A percentile compares a stretch with the other conserved stretches of the same genome.
Evolutionary conservation across 192 early-diverging fungal species (phyloP).

Genomic region (Thoreauomyces humboldtii): DNA sequence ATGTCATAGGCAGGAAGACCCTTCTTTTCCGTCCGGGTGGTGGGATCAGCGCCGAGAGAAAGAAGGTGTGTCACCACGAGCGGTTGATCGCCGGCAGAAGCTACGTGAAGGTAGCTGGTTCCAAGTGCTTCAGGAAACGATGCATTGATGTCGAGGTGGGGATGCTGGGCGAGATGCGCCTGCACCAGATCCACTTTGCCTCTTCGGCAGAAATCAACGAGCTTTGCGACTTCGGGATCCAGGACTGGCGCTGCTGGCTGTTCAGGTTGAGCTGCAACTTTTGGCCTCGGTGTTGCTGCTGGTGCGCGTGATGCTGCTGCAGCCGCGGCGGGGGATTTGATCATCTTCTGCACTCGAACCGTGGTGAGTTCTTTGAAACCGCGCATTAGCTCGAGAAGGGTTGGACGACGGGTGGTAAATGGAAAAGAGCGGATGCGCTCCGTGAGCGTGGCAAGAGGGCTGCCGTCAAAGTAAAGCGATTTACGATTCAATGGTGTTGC

Average conservation of each 20-base stretch:
- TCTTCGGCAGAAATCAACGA: conserved; percentile 56
- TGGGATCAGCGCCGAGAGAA: conserved; percentile 77
- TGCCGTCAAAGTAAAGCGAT: conserved; percentile 39
- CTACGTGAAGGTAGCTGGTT: conserved; percentile 72
- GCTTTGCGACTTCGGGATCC: conserved; percentile 42
- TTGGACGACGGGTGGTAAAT: conserved; percentile 76
- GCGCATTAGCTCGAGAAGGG: conserved; percentile 66
- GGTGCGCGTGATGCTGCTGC: conserved; percentile 23
- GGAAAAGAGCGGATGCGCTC: conserved; percentile 65
- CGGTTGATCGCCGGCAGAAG: conserved; percentile 55
- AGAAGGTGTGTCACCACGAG: conserved; percentile 67
- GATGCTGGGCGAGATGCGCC: conserved; percentile 46
- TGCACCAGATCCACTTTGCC: conserved; percentile 62
- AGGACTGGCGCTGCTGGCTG: conserved; percentile 25
- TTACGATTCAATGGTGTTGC: conserved; percentile 44
- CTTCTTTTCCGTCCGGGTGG: conserved; percentile 30
- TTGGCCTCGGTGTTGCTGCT: not conserved
- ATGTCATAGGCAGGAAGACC: conserved; percentile 64
- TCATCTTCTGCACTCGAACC: conserved; percentile 17
- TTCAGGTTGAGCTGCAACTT: not conserved
- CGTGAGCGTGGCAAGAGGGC: conserved; percentile 35
- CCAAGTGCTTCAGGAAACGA: conserved; percentile 34
- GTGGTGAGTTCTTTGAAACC: conserved; percentile 63
- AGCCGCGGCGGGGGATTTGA: conserved; percentile 18
- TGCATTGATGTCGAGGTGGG: conserved; percentile 34